These are phyloP conservation scores for Ganoderma sinense DNA, from an alignment of 1,284 basidiomycete genomes.

Conservation along the genomic window DNA sequence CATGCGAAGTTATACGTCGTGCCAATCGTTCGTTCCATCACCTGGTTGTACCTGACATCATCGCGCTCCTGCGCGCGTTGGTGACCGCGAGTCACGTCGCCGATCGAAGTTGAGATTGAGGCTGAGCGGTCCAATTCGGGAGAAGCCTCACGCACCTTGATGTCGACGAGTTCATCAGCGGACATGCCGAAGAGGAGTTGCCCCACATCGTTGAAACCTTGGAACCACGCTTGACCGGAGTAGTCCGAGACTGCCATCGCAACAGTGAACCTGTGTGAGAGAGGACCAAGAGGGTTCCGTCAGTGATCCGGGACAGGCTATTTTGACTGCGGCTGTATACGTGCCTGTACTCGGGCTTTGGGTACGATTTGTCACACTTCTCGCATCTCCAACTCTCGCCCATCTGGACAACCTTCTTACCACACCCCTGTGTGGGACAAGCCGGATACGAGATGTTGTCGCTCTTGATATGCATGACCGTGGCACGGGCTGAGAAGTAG, in stretches of 20 bases:
- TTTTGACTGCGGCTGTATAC: constrained; percentile 34
- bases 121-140: not conserved
- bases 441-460: constrained; percentile 93
- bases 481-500: constrained; percentile 86
- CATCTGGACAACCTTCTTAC: constrained; percentile 88
- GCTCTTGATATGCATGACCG: constrained; percentile 88
- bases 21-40: constrained; percentile 74
- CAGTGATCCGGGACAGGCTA: not conserved
- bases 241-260: constrained; percentile 90
- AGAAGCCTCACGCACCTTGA: constrained; percentile 60
- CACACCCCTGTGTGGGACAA: constrained; percentile 85
- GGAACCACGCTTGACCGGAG: constrained; percentile 91
- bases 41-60: constrained; percentile 66
- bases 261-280: constrained; percentile 80
- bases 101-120: not conserved
- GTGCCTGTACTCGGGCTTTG: constrained; percentile 84
- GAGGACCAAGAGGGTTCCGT: not conserved
- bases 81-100: constrained; percentile 8
- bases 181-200: constrained; percentile 78
- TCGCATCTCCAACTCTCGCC: constrained; percentile 89
- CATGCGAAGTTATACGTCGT: constrained; percentile 86
- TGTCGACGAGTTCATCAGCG: constrained; percentile 81
- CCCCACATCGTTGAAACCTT: constrained; percentile 96
- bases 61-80: constrained; percentile 62
- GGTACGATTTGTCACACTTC: constrained; percentile 86